Evolutionary conservation across 2,329 filamentous ascomycete species (phyloP).

Genomic region (Penicillium nordicum): DNA sequence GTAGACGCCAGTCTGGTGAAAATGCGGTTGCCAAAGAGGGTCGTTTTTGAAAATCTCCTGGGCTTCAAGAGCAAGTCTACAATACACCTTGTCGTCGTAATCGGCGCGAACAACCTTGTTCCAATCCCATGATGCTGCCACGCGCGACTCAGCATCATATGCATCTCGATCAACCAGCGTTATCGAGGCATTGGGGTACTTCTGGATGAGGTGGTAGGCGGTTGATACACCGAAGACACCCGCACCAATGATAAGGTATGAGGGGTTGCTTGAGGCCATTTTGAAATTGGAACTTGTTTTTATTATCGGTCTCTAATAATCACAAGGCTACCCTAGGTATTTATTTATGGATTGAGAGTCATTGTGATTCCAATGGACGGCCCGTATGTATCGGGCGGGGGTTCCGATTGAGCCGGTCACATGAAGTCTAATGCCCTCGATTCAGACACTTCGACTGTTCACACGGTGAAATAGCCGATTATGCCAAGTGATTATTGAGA

Average conservation of each 20-base stretch:
- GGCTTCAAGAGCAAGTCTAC: constrained; percentile 25
- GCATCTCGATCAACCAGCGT: constrained; percentile 30
- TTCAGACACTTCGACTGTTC: background rate
- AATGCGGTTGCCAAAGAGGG: constrained; percentile 37
- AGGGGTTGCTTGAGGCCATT: constrained; percentile 22
- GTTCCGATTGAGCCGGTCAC: constrained; percentile 18
- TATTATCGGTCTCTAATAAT: background rate
- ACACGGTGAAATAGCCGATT: background rate
- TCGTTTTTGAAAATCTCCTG: constrained; percentile 38
- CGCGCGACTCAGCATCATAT: constrained; percentile 35
- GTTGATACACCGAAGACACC: constrained; percentile 30
- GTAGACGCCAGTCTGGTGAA: constrained; percentile 53
- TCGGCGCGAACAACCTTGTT: constrained; percentile 31
- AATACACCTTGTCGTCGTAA: constrained; percentile 30
- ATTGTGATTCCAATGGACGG: background rate
- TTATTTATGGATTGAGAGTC: constrained; percentile 7
- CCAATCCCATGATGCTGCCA: constrained; percentile 32
- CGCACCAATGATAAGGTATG: constrained; percentile 27
- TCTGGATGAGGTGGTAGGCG: constrained; percentile 28
- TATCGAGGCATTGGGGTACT: constrained; percentile 28
- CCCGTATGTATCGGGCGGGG: constrained; percentile 11
- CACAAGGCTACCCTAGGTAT: background rate
- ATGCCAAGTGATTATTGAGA: background rate
- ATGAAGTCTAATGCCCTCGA: constrained; percentile 2
- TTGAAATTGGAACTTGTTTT: background rate